Evolutionary conservation across 352 stramenopile genomes (phyloP), one percentile per base, ranked within the genome.

Genomic region (Globisporangium carolinianum): DNA sequence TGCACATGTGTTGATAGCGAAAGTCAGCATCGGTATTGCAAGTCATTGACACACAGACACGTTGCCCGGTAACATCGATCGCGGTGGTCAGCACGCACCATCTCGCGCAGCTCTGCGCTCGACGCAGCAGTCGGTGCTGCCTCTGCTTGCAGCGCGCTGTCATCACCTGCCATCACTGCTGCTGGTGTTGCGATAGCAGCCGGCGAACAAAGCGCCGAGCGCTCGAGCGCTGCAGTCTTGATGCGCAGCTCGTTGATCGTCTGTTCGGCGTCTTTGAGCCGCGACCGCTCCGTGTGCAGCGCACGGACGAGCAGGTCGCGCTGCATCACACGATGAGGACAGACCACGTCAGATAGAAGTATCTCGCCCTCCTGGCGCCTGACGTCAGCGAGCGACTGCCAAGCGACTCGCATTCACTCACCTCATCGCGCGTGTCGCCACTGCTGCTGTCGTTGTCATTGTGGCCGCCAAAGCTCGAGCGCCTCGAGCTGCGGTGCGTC

Each of bases 391-490:
- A 24, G 18, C 18, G 18, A 24, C 18, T 24, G 18, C 18, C 18
- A 43, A 7, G 11, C 39, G 1, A 2, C 47, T n/a, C 8, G 11
- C 42, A 41, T n/a, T 15, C 36, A 49, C 58, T 7, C 7, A 86
- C 76, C 72, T 84, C 65, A 65, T 76, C 69, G 37, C 60, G 47
- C 5, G 63, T 50, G 39, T 73, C 71, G 24, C 59, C 71, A 32
- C 55, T 45, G 5, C 63, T 45, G 38, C 70, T 58, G 14, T 45
- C 56, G n/a, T 55, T 3, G 3, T 12, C 39, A 2, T 12, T 43
- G 24, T 1, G 24, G 11, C 3, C 39, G 0, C 46, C 37, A 35
- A 59, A 10, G 14, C 12, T 62, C 37, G 54, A 60, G 9, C 39
- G 57, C 14, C 43, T 38, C 5, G 46, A 3, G 47, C 47, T 24